Base-by-base conservation (phyloP, 768 basidiomycete genomes). In the Lactarius indigo region DNA sequence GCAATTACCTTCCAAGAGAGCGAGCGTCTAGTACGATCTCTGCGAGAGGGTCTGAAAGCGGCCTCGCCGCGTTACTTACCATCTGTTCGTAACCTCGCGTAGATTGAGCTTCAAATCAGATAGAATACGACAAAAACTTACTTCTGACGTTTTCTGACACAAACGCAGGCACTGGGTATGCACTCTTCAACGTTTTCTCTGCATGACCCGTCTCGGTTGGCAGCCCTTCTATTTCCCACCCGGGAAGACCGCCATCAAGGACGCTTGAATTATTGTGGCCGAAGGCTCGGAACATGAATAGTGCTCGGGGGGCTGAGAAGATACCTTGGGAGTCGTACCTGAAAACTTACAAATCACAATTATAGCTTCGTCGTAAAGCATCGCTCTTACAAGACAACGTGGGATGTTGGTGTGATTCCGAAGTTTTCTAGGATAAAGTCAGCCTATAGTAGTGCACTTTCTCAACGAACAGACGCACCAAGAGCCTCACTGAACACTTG, bases 221-320 rank as follows among this genome's bases (percentile, higher is more conserved):
- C 18, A 83, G 78, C 23, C 88, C 87, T 73, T 90, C 87, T 35
- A 81, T 82, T 65, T 85, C 80, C 92, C 92, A 96, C 47, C 84
- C 79, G 37, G 92, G 93, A 15, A 98, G 83, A 23, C 96, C 96
- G n/a, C 97, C 97, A 75, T 98, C 87, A 18, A 99, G 82, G 13
- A 98, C 84, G 68, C 91, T 92, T 9, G 94, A 92, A 54, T 87
- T 88, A 37, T 81, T 76, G 76, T 99, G 97, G 9, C 93, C 92
- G 76, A 97, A 94, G 28, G 90, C 83, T 78, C 91, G 85, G 84
- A 98, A 97, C 81, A 93, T 98, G 81, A 92, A 98, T 54, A 95
- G 83, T 2, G 94, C 93, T 65, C 97, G 86, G 62, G 97, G 96
- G 26, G 94, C 85, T 2, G 92, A 94, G 81, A 98, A 98, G 20